These are phyloP conservation scores for Sphaceloma murrayae DNA, from an alignment of 2,329 filamentous ascomycete species.

Conservation along the genomic window DNA sequence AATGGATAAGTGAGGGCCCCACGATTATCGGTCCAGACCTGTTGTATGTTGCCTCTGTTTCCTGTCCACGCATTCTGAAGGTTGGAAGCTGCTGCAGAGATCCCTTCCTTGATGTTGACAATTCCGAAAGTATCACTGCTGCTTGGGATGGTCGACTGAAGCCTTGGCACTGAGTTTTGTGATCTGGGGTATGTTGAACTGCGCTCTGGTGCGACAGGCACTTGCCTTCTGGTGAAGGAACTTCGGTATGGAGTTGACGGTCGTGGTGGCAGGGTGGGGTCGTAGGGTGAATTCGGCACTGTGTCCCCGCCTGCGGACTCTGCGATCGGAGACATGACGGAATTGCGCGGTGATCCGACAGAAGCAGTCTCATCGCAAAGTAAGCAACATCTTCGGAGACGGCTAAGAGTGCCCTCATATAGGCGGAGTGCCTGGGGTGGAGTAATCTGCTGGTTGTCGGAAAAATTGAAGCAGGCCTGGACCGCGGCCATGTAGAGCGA, in stretches of 20 bases:
- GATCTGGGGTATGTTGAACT: slow-evolving; percentile 11
- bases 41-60: slow-evolving; percentile 4
- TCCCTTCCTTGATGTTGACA: slow-evolving; percentile 11
- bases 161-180: slow-evolving; percentile 1
- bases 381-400: slow-evolving; percentile 29
- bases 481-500: slow-evolving; percentile 68
- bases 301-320: slow-evolving; percentile 4
- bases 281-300: slow-evolving; percentile 5
- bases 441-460: slow-evolving; percentile 38
- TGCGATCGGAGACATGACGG: slow-evolving; percentile 7
- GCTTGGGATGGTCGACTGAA: neutral
- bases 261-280: neutral
- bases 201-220: slow-evolving; percentile 1
- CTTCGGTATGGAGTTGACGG: neutral
- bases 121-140: slow-evolving; percentile 6
- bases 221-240: neutral
- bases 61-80: slow-evolving; percentile 6
- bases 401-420: slow-evolving; percentile 26
- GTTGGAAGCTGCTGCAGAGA: slow-evolving; percentile 13
- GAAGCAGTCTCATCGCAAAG: slow-evolving; percentile 25
- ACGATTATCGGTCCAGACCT: slow-evolving; percentile 6
- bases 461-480: slow-evolving; percentile 60
- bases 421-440: slow-evolving; percentile 21
- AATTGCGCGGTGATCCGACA: neutral
- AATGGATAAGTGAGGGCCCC: slow-evolving; percentile 19